Conservation (phyloP, 2,329 filamentous ascomycete genomes). For the Aspergillus sergii region DNA sequence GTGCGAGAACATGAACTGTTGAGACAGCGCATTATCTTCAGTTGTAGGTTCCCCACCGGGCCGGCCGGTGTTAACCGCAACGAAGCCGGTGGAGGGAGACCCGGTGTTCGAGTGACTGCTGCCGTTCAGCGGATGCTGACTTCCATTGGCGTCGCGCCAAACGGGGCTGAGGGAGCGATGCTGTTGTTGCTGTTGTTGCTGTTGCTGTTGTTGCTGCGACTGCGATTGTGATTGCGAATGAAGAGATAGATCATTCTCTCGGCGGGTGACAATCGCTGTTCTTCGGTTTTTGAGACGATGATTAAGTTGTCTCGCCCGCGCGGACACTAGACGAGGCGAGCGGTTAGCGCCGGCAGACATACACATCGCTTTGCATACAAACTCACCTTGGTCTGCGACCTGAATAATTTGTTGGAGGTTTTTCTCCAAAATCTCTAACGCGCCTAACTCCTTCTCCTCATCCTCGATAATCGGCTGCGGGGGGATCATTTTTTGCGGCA, state of each 20-base stretch:
- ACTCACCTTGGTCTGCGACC: constrained; percentile 71
- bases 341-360: neutral
- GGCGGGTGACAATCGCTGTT: constrained; percentile 69
- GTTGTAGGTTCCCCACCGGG: constrained; percentile 37
- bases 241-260: constrained; percentile 49
- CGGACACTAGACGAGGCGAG: constrained; percentile 55
- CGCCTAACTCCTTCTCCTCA: constrained; percentile 81
- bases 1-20: constrained; percentile 45
- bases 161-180: constrained; percentile 38
- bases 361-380: neutral
- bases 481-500: constrained; percentile 79
- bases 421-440: constrained; percentile 80
- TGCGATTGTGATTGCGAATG: constrained; percentile 20
- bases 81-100: constrained; percentile 57
- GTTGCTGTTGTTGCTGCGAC: constrained; percentile 32
- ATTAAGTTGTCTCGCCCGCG: constrained; percentile 75
- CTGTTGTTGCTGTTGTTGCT: constrained; percentile 33
- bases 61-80: constrained; percentile 60
- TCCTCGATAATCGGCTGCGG: constrained; percentile 82
- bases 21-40: constrained; percentile 35
- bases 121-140: constrained; percentile 27
- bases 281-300: constrained; percentile 76
- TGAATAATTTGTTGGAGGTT: constrained; percentile 76
- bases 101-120: constrained; percentile 37
- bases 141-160: constrained; percentile 40